These are phyloP conservation scores for Alternaria dauci DNA, from an alignment of 2,329 filamentous ascomycete species.

Conservation along the genomic window DNA sequence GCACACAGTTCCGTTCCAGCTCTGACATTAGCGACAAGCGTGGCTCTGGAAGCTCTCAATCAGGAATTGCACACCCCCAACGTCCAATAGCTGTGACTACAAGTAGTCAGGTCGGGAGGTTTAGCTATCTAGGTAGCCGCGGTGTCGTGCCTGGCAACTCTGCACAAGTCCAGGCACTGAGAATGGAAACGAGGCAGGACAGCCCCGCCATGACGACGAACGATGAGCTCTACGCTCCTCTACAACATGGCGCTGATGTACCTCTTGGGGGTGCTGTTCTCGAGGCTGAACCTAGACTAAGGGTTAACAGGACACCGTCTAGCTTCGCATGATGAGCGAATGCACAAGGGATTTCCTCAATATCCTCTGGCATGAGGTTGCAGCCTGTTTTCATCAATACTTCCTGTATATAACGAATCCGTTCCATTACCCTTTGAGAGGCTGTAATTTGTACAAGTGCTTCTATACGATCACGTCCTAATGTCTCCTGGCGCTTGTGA, in stretches of 20 bases:
- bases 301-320: constrained; percentile 19
- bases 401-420: background rate
- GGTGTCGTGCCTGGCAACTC: constrained; percentile 10
- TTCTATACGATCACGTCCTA: no score
- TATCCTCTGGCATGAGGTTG: background rate
- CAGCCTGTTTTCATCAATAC: background rate
- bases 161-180: constrained; percentile 12
- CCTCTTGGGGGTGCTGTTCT: constrained; percentile 24
- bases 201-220: constrained; percentile 27
- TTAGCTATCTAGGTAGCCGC: constrained; percentile 25
- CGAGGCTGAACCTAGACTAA: constrained; percentile 17
- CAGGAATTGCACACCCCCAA: constrained; percentile 7
- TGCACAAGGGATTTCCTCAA: background rate
- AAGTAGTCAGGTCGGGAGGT: constrained; percentile 22
- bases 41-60: constrained; percentile 17
- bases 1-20: constrained; percentile 17
- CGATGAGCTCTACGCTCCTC: constrained; percentile 22
- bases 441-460: background rate
- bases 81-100: constrained; percentile 16
- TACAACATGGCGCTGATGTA: constrained; percentile 23
- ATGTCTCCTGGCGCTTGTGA: background rate
- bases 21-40: constrained; percentile 11
- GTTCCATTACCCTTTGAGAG: background rate
- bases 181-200: constrained; percentile 15
- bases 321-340: constrained; percentile 15